Conservation (phyloP, 176 grass and related monocot genomes). For the Otatea glauca region DNA sequence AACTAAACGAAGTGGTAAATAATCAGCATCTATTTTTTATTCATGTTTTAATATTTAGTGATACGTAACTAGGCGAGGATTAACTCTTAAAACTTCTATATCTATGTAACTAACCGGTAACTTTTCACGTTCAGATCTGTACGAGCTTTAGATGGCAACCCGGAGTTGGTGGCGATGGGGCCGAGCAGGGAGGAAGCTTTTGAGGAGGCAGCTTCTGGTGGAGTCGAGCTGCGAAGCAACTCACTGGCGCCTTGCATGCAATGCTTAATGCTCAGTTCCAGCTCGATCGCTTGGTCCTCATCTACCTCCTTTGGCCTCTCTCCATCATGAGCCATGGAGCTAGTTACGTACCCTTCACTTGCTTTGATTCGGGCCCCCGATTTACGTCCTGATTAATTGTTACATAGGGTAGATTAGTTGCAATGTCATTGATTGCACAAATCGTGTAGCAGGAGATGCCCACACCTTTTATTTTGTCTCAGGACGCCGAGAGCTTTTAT, state of each 20-base stretch:
- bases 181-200: background rate
- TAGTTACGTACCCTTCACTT: background rate
- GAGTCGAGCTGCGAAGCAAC: slow-evolving; percentile 3
- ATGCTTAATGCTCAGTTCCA: background rate
- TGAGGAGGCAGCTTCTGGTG: background rate
- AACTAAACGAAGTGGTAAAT: too few species aligned
- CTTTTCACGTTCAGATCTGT: too few species aligned
- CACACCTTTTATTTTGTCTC: background rate
- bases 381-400: background rate
- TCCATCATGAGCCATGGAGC: background rate
- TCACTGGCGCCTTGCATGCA: background rate
- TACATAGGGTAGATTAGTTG: background rate
- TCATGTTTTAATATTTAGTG: too few species aligned
- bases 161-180: slow-evolving; percentile 8
- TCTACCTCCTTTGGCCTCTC: background rate
- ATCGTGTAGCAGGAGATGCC: background rate
- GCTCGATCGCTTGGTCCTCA: background rate
- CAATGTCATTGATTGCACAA: background rate
- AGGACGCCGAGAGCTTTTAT: background rate
- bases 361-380: background rate
- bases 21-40: too few species aligned
- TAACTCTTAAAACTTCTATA: too few species aligned
- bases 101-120: too few species aligned
- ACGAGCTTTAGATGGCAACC: background rate
- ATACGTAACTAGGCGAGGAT: too few species aligned